These are phyloP conservation scores for Pseudogymnoascus sp. DNA, from an alignment of 2,329 filamentous ascomycete genomes.

Conservation along the genomic window DNA sequence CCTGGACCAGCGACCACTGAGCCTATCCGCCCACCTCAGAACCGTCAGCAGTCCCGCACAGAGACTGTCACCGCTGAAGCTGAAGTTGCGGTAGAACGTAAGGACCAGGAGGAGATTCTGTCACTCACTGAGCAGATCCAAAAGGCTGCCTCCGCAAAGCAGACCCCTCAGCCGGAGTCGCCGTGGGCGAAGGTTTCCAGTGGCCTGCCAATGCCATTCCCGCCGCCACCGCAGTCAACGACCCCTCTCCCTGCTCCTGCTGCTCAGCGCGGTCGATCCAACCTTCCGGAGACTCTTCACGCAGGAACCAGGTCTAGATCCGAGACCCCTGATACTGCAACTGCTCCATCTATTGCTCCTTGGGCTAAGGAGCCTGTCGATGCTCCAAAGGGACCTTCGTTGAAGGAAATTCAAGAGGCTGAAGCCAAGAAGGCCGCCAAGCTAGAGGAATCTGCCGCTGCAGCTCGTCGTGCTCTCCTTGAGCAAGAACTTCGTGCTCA, in stretches of 20 bases:
- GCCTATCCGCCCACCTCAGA: conserved; percentile 20
- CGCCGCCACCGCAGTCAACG: conserved; percentile 58
- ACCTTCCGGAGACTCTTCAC: conserved; percentile 66
- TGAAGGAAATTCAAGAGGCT: conserved; percentile 94
- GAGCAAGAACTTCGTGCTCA: conserved; percentile 68
- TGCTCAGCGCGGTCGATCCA: conserved; percentile 74
- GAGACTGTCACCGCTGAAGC: conserved; percentile 14
- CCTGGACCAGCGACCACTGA: conserved; percentile 27
- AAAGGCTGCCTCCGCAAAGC: conserved; percentile 56
- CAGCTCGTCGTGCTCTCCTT: conserved; percentile 65
- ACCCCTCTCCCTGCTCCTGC: conserved; percentile 83
- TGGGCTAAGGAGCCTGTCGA: conserved; percentile 85
- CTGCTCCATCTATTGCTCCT: conserved; percentile 66
- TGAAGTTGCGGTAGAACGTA: conserved; percentile 9
- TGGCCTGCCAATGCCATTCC: conserved; percentile 69
- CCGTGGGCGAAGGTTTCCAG: conserved; percentile 52
- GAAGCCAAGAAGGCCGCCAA: conserved; percentile 90
- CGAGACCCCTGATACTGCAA: conserved; percentile 58
- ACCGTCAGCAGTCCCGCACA: conserved; percentile 16
- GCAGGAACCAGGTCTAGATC: conserved; percentile 49
- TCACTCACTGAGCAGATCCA: conserved; percentile 80
- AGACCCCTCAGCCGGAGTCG: conserved; percentile 40
- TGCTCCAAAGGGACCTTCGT: conserved; percentile 72
- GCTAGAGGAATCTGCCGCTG: conserved; percentile 70
- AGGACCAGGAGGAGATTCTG: conserved; percentile 39